Evolutionary conservation across 169 alveolate species (phyloP).

Genomic region (Toxoplasma gondii): DNA sequence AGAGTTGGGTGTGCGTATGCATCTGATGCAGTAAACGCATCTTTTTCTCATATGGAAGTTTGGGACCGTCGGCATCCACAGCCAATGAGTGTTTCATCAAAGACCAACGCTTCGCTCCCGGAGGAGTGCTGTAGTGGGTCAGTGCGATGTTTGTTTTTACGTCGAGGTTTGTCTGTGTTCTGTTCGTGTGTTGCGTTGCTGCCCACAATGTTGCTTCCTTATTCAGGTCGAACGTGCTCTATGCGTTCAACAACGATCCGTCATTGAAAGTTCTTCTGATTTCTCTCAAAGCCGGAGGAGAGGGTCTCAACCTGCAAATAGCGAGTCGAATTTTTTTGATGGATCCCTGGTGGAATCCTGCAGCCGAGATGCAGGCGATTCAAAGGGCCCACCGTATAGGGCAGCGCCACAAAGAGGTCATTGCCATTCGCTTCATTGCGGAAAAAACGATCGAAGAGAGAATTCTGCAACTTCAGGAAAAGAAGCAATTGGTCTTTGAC

Average conservation of each 20-base stretch:
- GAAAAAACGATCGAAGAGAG: conserved; percentile 97
- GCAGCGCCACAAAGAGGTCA: conserved; percentile 90
- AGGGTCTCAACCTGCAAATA: conserved; percentile 97
- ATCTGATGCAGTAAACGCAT: too few relatives aligned
- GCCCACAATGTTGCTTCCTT: neutral
- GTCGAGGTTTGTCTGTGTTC: too few relatives aligned
- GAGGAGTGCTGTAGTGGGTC: too few relatives aligned
- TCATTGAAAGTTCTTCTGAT: conserved; percentile 85
- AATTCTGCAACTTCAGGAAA: conserved; percentile 92
- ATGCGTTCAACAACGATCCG: conserved; percentile 85
- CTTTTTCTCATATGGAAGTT: too few relatives aligned
- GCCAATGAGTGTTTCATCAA: too few relatives aligned
- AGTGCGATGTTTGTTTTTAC: too few relatives aligned
- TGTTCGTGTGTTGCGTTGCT: too few relatives aligned
- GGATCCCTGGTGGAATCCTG: conserved; percentile 99
- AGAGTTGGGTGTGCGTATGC: too few relatives aligned
- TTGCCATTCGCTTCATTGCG: conserved; percentile 93
- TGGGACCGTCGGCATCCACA: too few relatives aligned
- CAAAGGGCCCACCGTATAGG: conserved; percentile 98
- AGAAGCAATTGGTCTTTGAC: conserved; percentile 91
- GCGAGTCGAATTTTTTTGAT: conserved; percentile 96
- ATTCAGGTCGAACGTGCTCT: conserved; percentile 81
- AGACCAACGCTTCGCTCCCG: too few relatives aligned
- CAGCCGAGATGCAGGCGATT: conserved; percentile 98
- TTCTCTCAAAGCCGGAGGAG: conserved; percentile 96